Percentiles rank a stretch among this genome's conserved stretches.
These are phyloP conservation scores for Ajuga reptans DNA, from an alignment of 305 asterid genomes.

Conservation along the genomic window DNA sequence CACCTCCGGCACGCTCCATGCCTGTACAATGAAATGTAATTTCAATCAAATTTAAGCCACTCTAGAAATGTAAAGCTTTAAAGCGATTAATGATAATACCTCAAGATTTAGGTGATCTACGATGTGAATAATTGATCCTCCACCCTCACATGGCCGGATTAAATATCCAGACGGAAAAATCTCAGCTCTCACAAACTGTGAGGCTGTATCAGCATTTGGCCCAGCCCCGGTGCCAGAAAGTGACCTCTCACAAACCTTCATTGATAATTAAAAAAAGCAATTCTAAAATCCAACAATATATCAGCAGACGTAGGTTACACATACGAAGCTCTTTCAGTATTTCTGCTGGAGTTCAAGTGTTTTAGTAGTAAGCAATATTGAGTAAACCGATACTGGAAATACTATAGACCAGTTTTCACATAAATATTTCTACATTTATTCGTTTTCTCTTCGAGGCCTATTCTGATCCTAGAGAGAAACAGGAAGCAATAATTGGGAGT, in stretches of 20 bases:
- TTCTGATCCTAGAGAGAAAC: background rate
- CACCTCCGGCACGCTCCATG: conserved; percentile 91
- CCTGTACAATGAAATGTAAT: conserved; percentile 35
- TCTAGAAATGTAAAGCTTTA: background rate
- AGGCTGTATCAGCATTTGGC: conserved; percentile 55
- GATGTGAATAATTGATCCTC: conserved; percentile 88
- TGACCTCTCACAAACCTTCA: conserved; percentile 80
- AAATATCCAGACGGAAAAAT: conserved; percentile 83
- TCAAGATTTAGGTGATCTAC: conserved; percentile 78
- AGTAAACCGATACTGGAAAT: background rate
- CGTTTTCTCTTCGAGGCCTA: background rate
- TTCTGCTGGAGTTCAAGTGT: background rate
- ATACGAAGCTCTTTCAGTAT: background rate
- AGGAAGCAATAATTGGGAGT: background rate
- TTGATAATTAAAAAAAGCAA: background rate
- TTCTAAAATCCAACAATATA: background rate
- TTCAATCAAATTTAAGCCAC: background rate
- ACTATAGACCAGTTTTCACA: background rate
- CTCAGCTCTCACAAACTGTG: conserved; percentile 78
- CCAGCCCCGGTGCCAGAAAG: conserved; percentile 88
- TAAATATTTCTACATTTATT: background rate
- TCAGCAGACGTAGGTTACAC: background rate
- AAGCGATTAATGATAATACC: conserved; percentile 24
- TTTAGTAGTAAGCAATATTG: background rate
- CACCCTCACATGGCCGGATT: conserved; percentile 84